Evolutionary conservation across 73 alveolate species (phyloP), one percentile per base, ranked within the genome.

Genomic region (Stentor coeruleus): DNA sequence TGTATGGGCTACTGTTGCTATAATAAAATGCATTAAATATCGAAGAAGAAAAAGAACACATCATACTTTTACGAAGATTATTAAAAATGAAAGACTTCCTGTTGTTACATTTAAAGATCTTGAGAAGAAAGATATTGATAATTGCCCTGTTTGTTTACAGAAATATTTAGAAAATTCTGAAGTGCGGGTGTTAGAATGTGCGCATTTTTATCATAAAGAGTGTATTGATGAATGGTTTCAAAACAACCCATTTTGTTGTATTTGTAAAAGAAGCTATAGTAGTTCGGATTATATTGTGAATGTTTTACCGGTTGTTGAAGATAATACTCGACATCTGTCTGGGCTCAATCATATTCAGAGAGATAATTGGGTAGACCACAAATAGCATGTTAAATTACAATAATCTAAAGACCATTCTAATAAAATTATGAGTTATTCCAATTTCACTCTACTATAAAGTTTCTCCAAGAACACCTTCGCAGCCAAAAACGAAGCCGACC

Each of bases 121-220:
- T 26, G n/a, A 37, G 20, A 26, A 66, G 33, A 66, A 66, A 66
- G 79, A 66, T 26, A 11, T 28, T 33, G 40, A 31, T 2, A 20
- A 37, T 40, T 80, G 95, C 75, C 39, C 76, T 26, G 75, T 82
- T 3, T 82, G 88, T 38, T 74, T 33, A 36, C 88, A 74, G 76
- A 74, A 59, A 36, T 74, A 74, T 38, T 14, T 20, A 75, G 30
- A 36, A 60, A 37, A 31, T 26, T 82, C 28, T 74, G 66, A 36
- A 75, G 40, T 38, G 40, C 66, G 66, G 15, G 39, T 74, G 2
- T 84, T 82, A n/a, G 75, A 20, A 3, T 82, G 88, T 74, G 77
- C 35, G n/a, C 88, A 82, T 81, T 26, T 20, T 37, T 82, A 82
- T 36, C 88, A 82, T 74, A 82, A 82, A 38, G 84, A 82, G 35